Evolutionary conservation across 2,329 filamentous ascomycete species (phyloP).

Genomic region (Diaporthe ampelina): DNA sequence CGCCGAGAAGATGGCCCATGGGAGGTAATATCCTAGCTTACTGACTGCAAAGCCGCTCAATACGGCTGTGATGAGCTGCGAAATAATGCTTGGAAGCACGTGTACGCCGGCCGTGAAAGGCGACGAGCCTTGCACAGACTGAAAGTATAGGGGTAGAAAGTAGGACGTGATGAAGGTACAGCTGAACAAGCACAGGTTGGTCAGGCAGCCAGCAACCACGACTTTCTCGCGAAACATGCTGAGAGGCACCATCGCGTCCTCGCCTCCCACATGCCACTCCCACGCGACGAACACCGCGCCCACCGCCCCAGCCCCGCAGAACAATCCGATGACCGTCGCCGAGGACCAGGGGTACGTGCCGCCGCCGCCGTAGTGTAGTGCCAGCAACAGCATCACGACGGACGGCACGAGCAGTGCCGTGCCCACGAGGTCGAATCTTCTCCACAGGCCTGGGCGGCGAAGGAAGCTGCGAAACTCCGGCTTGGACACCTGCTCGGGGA

Average conservation of each 20-base stretch:
- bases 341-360: conserved; percentile 48
- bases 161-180: conserved; percentile 47
- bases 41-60: conserved; percentile 26
- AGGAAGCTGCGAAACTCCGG: conserved; percentile 23
- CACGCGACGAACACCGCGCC: conserved; percentile 47
- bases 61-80: conserved; percentile 21
- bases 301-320: conserved; percentile 45
- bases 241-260: conserved; percentile 47
- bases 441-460: conserved; percentile 30
- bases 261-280: conserved; percentile 46
- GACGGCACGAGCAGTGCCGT: conserved; percentile 48
- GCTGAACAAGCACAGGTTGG: conserved; percentile 41
- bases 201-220: conserved; percentile 39
- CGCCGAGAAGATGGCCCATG: conserved; percentile 39
- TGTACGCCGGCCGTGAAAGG: conserved; percentile 31
- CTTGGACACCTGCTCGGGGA: conserved; percentile 44
- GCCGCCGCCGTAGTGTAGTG: conserved; percentile 52
- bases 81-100: conserved; percentile 31
- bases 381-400: conserved; percentile 51
- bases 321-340: conserved; percentile 50
- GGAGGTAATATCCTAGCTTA: conserved; percentile 42
- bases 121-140: conserved; percentile 28
- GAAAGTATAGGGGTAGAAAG: conserved; percentile 43
- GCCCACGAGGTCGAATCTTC: conserved; percentile 42
- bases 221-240: conserved; percentile 43